Evolutionary conservation across 345 rosid genomes (phyloP), one percentile per base, ranked within the genome.

Genomic region (Dipteronia dyeriana): DNA sequence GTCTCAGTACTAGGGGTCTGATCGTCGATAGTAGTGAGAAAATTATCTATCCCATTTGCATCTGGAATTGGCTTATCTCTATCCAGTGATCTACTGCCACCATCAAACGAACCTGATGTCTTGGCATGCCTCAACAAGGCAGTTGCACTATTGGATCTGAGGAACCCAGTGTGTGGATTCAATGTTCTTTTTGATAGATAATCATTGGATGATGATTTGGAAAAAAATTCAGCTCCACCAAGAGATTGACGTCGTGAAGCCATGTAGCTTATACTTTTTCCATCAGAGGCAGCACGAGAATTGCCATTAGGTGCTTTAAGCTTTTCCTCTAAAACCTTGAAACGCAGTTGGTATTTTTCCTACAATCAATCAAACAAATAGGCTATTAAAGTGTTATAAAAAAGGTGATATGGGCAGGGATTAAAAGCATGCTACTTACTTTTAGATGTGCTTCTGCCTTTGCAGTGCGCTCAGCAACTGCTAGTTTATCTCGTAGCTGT

Each of bases 401-500:
- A 66, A 25, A 66, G 51, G 12, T 25, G 45, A 41, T 38, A 66
- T 61, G 53, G 70, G 51, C 63, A 80, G 63, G 77, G 66, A 77
- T 47, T 6, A 70, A 56, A 22, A 59, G 13, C 23, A 59, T 12
- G 64, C 64, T 7, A 22, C 25, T 69, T 87, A 92, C 99, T 88
- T 95, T 95, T 84, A 93, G 79, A 79, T 90, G 95, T 76, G 99
- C 98, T 89, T 95, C 99, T 57, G 97, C 92, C 80, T 91, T 95
- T 39, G 98, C 99, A 78, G 99, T 70, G 82, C 99, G 84, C 78
- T 95, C 99, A 54, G 85, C 76, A 72, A 93, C 81, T 74, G 88
- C 88, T 81, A 95, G 97, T 81, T 89, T 93, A 83, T 92, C 97
- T 2, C 97, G 97, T 45, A 95, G 91, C 82, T 95, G 99, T 80